Evolutionary conservation across 1,284 basidiomycete species (phyloP), one percentile per base, ranked within the genome.

Genomic region (Cryptococcus sp.): DNA sequence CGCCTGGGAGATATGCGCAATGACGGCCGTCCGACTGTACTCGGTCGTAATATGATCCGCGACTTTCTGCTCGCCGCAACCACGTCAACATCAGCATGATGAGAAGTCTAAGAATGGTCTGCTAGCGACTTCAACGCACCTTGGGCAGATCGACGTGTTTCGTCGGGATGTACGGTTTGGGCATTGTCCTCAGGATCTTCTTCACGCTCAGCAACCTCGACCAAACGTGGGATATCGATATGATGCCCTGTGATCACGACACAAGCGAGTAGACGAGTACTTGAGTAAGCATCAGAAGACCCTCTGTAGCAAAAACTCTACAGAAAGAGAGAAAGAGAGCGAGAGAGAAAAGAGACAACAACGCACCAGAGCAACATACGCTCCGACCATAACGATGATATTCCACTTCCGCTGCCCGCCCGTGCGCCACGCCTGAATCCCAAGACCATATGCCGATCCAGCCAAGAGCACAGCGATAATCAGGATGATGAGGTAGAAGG

Each of bases 31-130:
- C 19, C 91, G 85, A 5, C 86, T 83, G 73, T 89, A 91, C 70
- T 93, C 91, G 64, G 88, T 86, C 60, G 83, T 82, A 60, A 93
- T 85, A 69, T 88, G 89, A 55, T 84, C 81, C 63, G 87, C 84
- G 8, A 92, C 88, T 25, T 82, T 77, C 89, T 92, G 65, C 30
- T 8, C 4, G 25, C 15, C 11, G 7, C 35, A 2, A 35, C 13
- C 30, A 35, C 30, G 10, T 10, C 30, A 35, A 13, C 30, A 35
- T 10, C 30, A 13, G 13, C 13, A 35, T 35, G 5, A 35, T 6
- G 25, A 25, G 25, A 3, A 25, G 6, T 25, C 25, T 6, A 25
- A 25, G 3, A 25, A 6, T 25, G 25, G 6, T 25, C 25, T 25
- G 6, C 25, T 25, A 25, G n/a, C n/a, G 25, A 25, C 25, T 25